Percentiles rank a stretch among this genome's conserved stretches.
These are phyloP conservation scores for Colletotrichum tropicale DNA, from an alignment of 2,329 filamentous ascomycete species.

Conservation along the genomic window DNA sequence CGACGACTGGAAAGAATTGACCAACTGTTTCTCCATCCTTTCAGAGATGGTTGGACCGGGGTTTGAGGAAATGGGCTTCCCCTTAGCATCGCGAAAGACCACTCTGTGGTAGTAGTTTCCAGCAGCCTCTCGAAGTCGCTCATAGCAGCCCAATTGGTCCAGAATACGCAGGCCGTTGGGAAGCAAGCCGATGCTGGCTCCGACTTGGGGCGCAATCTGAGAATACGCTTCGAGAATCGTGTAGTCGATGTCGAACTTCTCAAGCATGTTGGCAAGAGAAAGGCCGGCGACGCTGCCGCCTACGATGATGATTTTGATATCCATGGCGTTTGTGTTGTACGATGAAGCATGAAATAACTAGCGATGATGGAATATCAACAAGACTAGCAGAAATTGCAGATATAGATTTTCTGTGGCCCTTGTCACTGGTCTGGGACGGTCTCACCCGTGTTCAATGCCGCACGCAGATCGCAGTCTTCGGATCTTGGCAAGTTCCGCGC, in stretches of 20 bases:
- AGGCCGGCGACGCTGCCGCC: conserved; percentile 54
- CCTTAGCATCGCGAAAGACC: neutral
- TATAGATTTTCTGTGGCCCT: neutral
- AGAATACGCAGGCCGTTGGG: conserved; percentile 48
- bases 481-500: neutral
- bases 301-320: conserved; percentile 47
- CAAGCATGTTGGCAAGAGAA: conserved; percentile 38
- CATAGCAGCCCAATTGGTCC: conserved; percentile 47
- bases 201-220: conserved; percentile 47
- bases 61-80: conserved; percentile 22
- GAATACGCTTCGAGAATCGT: conserved; percentile 48
- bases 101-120: conserved; percentile 8
- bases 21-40: neutral
- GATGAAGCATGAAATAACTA: neutral
- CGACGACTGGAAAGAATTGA: fast-evolving
- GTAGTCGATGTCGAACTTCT: conserved; percentile 50
- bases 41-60: neutral
- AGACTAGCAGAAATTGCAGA: neutral
- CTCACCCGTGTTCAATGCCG: neutral
- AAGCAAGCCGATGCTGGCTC: conserved; percentile 50
- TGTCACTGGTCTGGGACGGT: neutral
- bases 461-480: neutral
- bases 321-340: neutral
- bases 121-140: conserved; percentile 26
- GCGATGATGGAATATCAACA: neutral